Percentiles rank a stretch among this genome's conserved stretches.
Conservation (phyloP, 2,329 filamentous ascomycete genomes). For the Trichophaea hybrida region DNA sequence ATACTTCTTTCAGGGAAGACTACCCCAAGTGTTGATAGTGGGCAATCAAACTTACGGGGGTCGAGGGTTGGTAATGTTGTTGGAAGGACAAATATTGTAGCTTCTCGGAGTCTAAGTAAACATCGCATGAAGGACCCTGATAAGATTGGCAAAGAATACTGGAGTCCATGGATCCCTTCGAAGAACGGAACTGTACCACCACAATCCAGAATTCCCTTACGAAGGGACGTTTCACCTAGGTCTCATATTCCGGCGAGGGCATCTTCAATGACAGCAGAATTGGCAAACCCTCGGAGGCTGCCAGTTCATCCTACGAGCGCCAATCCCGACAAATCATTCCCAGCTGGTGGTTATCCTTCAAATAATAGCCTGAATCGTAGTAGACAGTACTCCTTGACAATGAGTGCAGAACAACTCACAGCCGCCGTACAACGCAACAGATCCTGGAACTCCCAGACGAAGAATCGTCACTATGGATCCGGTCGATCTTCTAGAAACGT, state of each 20-base stretch:
- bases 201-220: background rate
- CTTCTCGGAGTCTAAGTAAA: background rate
- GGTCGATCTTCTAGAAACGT: background rate
- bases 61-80: background rate
- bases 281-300: background rate
- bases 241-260: background rate
- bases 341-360: background rate
- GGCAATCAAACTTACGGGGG: too few species aligned
- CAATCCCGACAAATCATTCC: background rate
- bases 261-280: background rate
- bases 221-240: background rate
- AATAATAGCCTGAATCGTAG: background rate
- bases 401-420: background rate
- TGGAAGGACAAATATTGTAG: background rate
- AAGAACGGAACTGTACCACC: background rate
- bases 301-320: background rate
- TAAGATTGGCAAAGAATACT: background rate
- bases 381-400: background rate
- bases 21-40: too few species aligned
- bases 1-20: too few species aligned
- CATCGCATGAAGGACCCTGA: background rate
- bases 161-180: background rate
- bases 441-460: background rate
- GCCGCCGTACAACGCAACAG: background rate
- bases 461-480: background rate